A percentile compares a stretch with the other conserved stretches of the same genome.
These are phyloP conservation scores for Aspergillus avenaceus DNA, from an alignment of 495 filamentous ascomycete species.

Conservation along the genomic window DNA sequence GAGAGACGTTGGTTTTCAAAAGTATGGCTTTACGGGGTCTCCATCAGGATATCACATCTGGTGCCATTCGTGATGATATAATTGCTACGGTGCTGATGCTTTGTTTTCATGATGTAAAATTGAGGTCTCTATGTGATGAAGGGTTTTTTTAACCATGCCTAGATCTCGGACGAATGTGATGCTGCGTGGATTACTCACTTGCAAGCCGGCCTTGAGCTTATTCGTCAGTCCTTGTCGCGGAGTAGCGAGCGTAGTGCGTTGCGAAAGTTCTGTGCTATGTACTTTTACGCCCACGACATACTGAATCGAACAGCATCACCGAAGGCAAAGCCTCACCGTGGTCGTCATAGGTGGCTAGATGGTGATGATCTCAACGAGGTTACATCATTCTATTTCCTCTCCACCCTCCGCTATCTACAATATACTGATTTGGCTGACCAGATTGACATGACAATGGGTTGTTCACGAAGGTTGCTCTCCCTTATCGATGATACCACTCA, in stretches of 20 bases:
- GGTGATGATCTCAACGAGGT: constrained; percentile 19
- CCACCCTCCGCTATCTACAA: too few species aligned
- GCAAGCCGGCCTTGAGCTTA: constrained; percentile 11
- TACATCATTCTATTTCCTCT: not conserved
- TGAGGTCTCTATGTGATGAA: not conserved
- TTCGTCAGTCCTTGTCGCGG: not conserved
- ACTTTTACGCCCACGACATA: constrained; percentile 20
- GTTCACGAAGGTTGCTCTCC: constrained; percentile 16
- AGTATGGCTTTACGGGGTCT: constrained; percentile 11
- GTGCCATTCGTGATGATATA: constrained; percentile 5
- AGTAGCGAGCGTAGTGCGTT: not conserved
- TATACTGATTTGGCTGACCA: too few species aligned
- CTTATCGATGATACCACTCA: constrained; percentile 11
- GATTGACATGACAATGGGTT: constrained; percentile 17
- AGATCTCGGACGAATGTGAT: constrained; percentile 17
- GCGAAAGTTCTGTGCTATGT: constrained; percentile 16
- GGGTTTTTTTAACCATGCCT: not conserved
- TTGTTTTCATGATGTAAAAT: constrained; percentile 18
- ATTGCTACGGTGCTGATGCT: constrained; percentile 19
- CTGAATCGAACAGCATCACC: constrained; percentile 13
- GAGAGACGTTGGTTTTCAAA: constrained; percentile 9
- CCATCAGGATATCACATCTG: constrained; percentile 4
- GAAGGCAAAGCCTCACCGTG: not conserved
- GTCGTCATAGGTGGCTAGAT: constrained; percentile 8
- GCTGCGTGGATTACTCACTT: constrained; percentile 19